phyloP scores from a whole-genome alignment of 2,329 filamentous ascomycete genomes.

The Eutypa lata region DNA sequence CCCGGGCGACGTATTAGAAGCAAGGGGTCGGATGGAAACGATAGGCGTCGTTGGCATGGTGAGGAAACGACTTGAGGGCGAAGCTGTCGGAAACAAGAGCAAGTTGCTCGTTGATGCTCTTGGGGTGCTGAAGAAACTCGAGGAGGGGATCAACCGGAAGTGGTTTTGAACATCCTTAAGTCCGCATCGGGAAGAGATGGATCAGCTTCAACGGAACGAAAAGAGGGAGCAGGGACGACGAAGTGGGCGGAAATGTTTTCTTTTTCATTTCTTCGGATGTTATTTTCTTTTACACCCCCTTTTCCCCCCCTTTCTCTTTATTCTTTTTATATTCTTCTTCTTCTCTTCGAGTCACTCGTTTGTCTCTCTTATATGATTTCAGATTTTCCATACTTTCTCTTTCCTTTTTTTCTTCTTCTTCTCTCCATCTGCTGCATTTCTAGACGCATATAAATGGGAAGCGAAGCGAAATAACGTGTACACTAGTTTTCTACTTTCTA shows the following conservation, averaged over 20 bases:
- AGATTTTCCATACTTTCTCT: constrained; percentile 3
- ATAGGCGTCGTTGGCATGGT: constrained; percentile 47
- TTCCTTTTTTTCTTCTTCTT: constrained; percentile 5
- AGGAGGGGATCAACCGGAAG: constrained; percentile 40
- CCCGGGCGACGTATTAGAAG: constrained; percentile 36
- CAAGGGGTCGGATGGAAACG: constrained; percentile 40
- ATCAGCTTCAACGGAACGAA: too few species aligned
- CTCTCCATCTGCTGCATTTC: too few species aligned
- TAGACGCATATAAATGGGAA: too few species aligned
- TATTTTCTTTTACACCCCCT: constrained; percentile 4
- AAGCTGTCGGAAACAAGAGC: constrained; percentile 46
- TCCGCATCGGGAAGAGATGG: too few species aligned
- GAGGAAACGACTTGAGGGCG: constrained; percentile 42
- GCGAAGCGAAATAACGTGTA: too few species aligned
- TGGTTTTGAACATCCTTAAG: constrained; percentile 33
- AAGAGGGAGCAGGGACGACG: constrained; percentile 1
- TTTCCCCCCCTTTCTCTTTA: constrained; percentile 8
- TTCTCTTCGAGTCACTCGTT: constrained; percentile 5
- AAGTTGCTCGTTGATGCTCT: constrained; percentile 52
- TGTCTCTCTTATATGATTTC: constrained; percentile 1
- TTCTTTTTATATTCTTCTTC: constrained; percentile 23
- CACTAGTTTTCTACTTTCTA: too few species aligned
- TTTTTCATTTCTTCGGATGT: constrained; percentile 4
- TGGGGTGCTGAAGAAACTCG: constrained; percentile 48
- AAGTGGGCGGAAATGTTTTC: constrained; percentile 4